Conservation (phyloP, 306 rosid species). For the Notholithocarpus densiflorus region DNA sequence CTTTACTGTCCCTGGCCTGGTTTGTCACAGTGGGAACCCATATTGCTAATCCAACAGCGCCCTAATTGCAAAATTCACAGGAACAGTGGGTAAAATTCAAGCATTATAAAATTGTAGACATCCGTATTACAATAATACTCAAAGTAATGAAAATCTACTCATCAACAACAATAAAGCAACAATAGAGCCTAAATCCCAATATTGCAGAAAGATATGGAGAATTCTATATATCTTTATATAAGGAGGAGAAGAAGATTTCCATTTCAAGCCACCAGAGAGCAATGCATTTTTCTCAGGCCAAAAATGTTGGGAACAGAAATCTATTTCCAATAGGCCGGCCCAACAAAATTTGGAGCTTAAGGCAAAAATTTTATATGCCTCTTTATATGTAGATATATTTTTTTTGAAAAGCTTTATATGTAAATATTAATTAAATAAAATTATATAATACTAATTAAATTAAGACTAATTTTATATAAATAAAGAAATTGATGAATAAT, state of each 20-base stretch:
- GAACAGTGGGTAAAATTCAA: conserved; percentile 10
- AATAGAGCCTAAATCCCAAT: not conserved
- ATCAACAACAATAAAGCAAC: not conserved
- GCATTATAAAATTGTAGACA: not conserved
- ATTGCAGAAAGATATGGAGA: not conserved
- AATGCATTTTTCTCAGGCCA: not conserved
- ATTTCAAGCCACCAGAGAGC: conserved; percentile 16
- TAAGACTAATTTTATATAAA: no score
- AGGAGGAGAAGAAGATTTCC: not conserved
- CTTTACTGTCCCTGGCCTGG: conserved; percentile 60
- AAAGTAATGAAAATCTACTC: not conserved
- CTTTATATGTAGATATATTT: no score
- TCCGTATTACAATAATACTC: not conserved
- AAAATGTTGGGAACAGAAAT: not conserved
- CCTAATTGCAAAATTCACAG: conserved; percentile 25
- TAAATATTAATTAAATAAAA: no score
- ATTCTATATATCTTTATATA: no score
- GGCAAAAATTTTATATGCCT: no score
- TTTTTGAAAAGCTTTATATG: no score
- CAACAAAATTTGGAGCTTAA: no score
- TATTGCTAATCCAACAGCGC: no score
- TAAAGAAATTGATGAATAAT: no score
- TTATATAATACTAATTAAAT: no score
- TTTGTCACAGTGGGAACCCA: conserved; percentile 98
- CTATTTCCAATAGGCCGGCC: no score